Evolutionary conservation across 2,329 filamentous ascomycete species (phyloP).

Genomic region (Hypoxylon sp.): DNA sequence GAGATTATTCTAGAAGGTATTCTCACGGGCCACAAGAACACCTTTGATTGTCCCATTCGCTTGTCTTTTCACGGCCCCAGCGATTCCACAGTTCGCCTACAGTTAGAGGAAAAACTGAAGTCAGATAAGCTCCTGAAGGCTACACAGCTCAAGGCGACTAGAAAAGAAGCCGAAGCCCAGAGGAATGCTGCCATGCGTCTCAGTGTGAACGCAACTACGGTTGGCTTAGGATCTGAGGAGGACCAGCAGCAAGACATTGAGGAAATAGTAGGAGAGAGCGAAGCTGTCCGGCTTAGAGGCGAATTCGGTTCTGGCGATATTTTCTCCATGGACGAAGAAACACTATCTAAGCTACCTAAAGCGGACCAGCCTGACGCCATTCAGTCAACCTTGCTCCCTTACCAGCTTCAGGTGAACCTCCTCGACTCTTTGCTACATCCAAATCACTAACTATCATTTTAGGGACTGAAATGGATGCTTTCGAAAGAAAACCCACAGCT

Average conservation of each 20-base stretch:
- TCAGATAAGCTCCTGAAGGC: slow-evolving; percentile 69
- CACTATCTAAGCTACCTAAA: slow-evolving; percentile 75
- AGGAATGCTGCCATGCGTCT: slow-evolving; percentile 54
- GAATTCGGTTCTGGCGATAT: slow-evolving; percentile 72
- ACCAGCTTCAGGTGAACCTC: slow-evolving; percentile 70
- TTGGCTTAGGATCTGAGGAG: slow-evolving; percentile 43
- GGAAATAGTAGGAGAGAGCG: slow-evolving; percentile 71
- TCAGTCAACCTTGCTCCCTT: slow-evolving; percentile 75
- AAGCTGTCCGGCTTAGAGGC: slow-evolving; percentile 72
- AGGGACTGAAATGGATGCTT: slow-evolving; percentile 84
- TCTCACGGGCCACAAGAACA: slow-evolving; percentile 71
- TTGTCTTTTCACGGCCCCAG: slow-evolving; percentile 75
- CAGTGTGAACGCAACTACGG: slow-evolving; percentile 50
- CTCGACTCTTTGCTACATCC: not conserved
- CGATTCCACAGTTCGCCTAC: slow-evolving; percentile 59
- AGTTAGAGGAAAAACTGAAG: slow-evolving; percentile 70
- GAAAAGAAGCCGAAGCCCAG: slow-evolving; percentile 61
- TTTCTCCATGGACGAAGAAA: slow-evolving; percentile 74
- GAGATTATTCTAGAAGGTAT: slow-evolving; percentile 73
- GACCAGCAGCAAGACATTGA: slow-evolving; percentile 58
- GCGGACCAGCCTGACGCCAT: slow-evolving; percentile 73
- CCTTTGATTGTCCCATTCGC: slow-evolving; percentile 76
- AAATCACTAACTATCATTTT: slow-evolving; percentile 38
- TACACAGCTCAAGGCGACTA: slow-evolving; percentile 64
- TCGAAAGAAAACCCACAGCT: slow-evolving; percentile 76